Conservation (phyloP, 2,329 filamentous ascomycete species). For the Pyrenochaeta sp. region DNA sequence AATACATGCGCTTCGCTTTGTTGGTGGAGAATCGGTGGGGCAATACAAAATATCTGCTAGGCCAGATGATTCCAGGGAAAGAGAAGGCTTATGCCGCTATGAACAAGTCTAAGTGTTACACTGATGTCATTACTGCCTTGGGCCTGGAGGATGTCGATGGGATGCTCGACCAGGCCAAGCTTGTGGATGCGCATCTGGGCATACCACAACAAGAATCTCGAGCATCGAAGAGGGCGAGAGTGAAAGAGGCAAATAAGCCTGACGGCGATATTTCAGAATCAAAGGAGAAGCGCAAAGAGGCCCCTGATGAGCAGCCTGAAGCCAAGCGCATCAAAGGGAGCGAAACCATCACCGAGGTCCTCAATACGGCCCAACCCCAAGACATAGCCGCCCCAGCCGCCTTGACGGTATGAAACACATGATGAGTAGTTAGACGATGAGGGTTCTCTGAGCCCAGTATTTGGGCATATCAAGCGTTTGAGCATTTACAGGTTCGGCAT, state of each 20-base stretch:
- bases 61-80: conserved; percentile 86
- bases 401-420: conserved; percentile 23
- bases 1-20: conserved; percentile 77
- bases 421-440: neutral
- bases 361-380: conserved; percentile 14
- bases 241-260: conserved; percentile 31
- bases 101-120: conserved; percentile 74
- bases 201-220: conserved; percentile 63
- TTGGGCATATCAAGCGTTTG: conserved; percentile 21
- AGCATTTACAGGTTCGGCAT: conserved; percentile 22
- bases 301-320: conserved; percentile 22
- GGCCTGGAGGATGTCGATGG: conserved; percentile 71
- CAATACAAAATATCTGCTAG: conserved; percentile 92
- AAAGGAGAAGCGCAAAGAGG: conserved; percentile 28
- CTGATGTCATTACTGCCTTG: conserved; percentile 71
- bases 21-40: conserved; percentile 85
- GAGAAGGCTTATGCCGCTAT: conserved; percentile 69
- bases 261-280: conserved; percentile 19
- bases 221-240: conserved; percentile 56
- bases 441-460: conserved; percentile 10
- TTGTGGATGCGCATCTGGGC: conserved; percentile 70
- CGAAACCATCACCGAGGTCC: conserved; percentile 15
- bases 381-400: conserved; percentile 27
- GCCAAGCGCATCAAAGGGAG: conserved; percentile 40
- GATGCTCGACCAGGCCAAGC: conserved; percentile 69